These are phyloP conservation scores for Ascosphaera pollenicola DNA, from an alignment of 2,329 filamentous ascomycete species.

Conservation along the genomic window DNA sequence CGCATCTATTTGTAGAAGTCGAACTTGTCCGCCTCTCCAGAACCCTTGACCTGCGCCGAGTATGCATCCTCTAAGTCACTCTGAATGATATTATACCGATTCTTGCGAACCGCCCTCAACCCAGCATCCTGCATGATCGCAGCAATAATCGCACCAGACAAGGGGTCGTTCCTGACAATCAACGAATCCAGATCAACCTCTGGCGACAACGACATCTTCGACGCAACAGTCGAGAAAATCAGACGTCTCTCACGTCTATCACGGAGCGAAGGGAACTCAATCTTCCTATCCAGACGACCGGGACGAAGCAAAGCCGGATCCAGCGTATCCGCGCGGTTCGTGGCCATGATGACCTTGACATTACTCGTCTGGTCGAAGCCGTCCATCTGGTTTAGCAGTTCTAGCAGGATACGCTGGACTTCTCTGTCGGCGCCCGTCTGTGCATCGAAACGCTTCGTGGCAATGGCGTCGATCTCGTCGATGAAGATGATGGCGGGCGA, in stretches of 20 bases:
- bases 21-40: conserved; percentile 41
- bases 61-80: conserved; percentile 92
- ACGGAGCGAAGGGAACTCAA: conserved; percentile 89
- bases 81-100: conserved; percentile 98
- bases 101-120: conserved; percentile 82
- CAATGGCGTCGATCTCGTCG: conserved; percentile 96
- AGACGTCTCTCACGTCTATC: conserved; percentile 86
- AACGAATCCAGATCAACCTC: conserved; percentile 92
- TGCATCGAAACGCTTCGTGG: conserved; percentile 96
- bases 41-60: conserved; percentile 83
- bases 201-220: conserved; percentile 91
- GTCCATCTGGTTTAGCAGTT: conserved; percentile 98
- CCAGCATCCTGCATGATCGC: conserved; percentile 99
- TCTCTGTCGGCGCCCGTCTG: conserved; percentile 96
- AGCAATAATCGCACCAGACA: conserved; percentile 88
- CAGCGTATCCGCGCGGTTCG: conserved; percentile 90
- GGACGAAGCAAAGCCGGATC: conserved; percentile 88
- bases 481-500: conserved; percentile 98
- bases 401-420: conserved; percentile 93
- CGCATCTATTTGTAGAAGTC: conserved; percentile 19
- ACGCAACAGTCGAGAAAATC: conserved; percentile 92
- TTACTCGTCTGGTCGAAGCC: conserved; percentile 98
- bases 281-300: conserved; percentile 90
- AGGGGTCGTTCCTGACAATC: conserved; percentile 88
- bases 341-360: conserved; percentile 99